phyloP scores from a whole-genome alignment of 129 eudicot species.

The Logfia minima region DNA sequence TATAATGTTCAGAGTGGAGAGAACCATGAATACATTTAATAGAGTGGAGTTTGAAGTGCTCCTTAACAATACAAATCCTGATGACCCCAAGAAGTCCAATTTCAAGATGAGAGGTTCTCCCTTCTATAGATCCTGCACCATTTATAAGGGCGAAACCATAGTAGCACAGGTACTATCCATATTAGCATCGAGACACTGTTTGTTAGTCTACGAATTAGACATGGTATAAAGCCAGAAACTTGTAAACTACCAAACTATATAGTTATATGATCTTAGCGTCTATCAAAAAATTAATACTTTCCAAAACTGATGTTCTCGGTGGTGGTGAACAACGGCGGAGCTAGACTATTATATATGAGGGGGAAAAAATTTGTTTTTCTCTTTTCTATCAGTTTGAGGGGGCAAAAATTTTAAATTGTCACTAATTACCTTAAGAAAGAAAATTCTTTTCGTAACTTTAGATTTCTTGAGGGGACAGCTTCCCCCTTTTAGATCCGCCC shows the following conservation, averaged over 20 bases:
- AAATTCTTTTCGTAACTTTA: no score
- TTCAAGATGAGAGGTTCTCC: conserved; percentile 73
- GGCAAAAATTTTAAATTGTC: no score
- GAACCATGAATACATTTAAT: conserved; percentile 38
- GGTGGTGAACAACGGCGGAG: background rate
- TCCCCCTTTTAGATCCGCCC: no score
- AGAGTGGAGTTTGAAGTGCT: conserved; percentile 56
- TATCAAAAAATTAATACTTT: background rate
- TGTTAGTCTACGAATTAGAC: background rate
- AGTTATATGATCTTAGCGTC: background rate
- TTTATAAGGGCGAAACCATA: conserved; percentile 61
- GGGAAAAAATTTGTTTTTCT: no score
- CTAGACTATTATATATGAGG: no score
- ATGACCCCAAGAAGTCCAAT: conserved; percentile 30
- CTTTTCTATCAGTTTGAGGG: no score
- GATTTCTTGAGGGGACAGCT: no score
- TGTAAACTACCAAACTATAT: background rate
- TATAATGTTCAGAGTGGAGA: conserved; percentile 55
- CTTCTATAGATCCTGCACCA: conserved; percentile 78
- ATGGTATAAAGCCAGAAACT: background rate
- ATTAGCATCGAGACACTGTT: background rate
- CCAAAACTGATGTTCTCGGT: background rate
- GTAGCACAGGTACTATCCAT: conserved; percentile 68
- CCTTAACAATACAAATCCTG: conserved; percentile 20
- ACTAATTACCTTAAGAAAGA: no score